Evolutionary conservation across 225 moss, liverwort and hornwort species (phyloP).

Genomic region (Antitrichia curtipendula): DNA sequence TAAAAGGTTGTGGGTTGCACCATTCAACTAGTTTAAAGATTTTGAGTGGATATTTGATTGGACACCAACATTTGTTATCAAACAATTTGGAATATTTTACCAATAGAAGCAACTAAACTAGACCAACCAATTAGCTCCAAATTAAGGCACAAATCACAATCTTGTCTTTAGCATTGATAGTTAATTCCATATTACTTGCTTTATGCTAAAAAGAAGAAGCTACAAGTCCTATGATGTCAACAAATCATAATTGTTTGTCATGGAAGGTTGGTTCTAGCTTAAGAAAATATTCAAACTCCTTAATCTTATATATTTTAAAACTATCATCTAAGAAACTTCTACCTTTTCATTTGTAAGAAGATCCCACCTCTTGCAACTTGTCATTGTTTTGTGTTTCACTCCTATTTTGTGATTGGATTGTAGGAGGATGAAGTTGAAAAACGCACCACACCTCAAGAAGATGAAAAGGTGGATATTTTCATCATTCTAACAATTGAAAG

Average conservation of each 20-base stretch:
- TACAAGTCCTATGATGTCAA: neutral
- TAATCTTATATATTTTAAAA: neutral
- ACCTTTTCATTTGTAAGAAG: neutral
- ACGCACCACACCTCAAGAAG: neutral
- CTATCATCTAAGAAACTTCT: too few relatives aligned
- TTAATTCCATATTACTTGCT: neutral
- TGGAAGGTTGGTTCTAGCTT: neutral
- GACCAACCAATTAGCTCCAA: neutral
- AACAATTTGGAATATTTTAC: neutral
- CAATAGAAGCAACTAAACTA: neutral
- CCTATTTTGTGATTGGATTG: neutral
- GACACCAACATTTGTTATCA: neutral
- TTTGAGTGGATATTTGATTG: neutral
- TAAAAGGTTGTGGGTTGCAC: neutral
- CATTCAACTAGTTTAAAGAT: neutral
- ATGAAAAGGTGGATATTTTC: constrained; percentile 5
- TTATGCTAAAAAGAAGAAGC: neutral
- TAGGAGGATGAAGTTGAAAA: constrained; percentile 31
- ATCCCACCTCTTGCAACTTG: neutral
- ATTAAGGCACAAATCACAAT: neutral
- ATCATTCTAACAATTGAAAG: neutral
- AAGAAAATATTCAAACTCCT: neutral
- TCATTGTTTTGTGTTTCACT: neutral
- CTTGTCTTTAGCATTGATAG: neutral
- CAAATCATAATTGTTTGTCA: too few relatives aligned